These are phyloP conservation scores for Backusella tuberculispora DNA, from an alignment of 192 early-diverging fungal genomes.

Conservation along the genomic window DNA sequence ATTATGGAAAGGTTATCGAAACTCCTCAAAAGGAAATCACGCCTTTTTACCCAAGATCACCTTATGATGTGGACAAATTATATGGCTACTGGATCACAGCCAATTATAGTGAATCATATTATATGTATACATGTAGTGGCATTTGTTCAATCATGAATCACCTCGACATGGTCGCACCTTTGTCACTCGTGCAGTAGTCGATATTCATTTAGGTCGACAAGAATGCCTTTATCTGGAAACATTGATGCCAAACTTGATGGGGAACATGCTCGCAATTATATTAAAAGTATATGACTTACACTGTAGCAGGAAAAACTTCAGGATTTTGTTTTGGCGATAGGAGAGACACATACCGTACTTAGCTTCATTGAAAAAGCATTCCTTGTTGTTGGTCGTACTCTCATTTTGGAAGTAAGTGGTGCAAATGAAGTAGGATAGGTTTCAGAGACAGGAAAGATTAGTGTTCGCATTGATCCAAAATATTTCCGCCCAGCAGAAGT, in stretches of 20 bases:
- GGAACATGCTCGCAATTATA: conserved; percentile 79
- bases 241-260: conserved; percentile 78
- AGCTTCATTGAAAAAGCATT: conserved; percentile 80
- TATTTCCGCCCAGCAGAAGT: conserved; percentile 84
- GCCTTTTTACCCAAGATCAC: conserved; percentile 79
- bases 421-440: conserved; percentile 62
- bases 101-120: conserved; percentile 78
- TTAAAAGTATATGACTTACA: conserved; percentile 80
- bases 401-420: conserved; percentile 66
- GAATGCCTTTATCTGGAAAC: conserved; percentile 74
- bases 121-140: conserved; percentile 79
- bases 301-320: conserved; percentile 72
- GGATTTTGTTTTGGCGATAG: conserved; percentile 77
- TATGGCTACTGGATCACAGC: conserved; percentile 80
- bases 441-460: conserved; percentile 50
- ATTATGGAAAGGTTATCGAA: conserved; percentile 76
- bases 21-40: conserved; percentile 77
- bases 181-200: conserved; percentile 75
- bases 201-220: conserved; percentile 67
- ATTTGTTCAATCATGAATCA: conserved; percentile 77
- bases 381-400: conserved; percentile 55
- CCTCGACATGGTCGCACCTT: conserved; percentile 73
- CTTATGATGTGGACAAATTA: conserved; percentile 80
- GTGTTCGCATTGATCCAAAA: conserved; percentile 64
- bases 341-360: conserved; percentile 80